Conservation (phyloP, 164 flowering plant species). For the Litsea cubeba region DNA sequence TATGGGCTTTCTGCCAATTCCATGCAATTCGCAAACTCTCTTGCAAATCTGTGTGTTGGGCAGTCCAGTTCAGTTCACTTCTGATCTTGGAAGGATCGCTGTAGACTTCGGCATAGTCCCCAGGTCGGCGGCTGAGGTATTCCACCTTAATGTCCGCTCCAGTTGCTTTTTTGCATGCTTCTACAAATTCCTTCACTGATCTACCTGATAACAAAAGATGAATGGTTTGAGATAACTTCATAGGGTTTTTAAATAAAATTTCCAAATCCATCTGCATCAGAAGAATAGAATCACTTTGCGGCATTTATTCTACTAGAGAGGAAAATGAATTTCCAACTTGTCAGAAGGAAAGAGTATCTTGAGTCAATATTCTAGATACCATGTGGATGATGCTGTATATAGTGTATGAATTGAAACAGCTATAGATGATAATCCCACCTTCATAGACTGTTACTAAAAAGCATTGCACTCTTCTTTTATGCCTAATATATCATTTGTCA, state of each 20-base stretch:
- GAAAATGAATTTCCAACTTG: background rate
- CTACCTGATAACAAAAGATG: conserved; percentile 52
- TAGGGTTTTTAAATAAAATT: background rate
- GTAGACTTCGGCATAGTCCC: conserved; percentile 95
- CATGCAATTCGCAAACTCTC: conserved; percentile 74
- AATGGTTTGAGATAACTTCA: background rate
- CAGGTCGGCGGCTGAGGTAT: conserved; percentile 73
- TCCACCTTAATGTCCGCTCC: conserved; percentile 70
- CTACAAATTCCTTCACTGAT: conserved; percentile 96
- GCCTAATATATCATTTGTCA: no score
- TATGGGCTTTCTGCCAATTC: conserved; percentile 88
- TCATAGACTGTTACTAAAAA: no score
- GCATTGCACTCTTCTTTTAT: no score
- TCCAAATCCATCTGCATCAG: background rate
- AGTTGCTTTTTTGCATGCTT: conserved; percentile 92
- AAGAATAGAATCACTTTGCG: background rate
- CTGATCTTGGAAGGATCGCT: conserved; percentile 80
- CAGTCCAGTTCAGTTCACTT: conserved; percentile 88
- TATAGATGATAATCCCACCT: no score
- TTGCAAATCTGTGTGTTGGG: conserved; percentile 67
- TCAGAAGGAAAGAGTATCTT: background rate
- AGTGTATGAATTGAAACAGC: no score
- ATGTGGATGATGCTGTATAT: no score
- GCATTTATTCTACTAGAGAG: background rate
- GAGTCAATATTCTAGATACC: background rate